A percentile compares a stretch with the other conserved stretches of the same genome.
These are phyloP conservation scores for Hirsutella minnesotensis DNA, from an alignment of 2,329 filamentous ascomycete genomes.

Conservation along the genomic window DNA sequence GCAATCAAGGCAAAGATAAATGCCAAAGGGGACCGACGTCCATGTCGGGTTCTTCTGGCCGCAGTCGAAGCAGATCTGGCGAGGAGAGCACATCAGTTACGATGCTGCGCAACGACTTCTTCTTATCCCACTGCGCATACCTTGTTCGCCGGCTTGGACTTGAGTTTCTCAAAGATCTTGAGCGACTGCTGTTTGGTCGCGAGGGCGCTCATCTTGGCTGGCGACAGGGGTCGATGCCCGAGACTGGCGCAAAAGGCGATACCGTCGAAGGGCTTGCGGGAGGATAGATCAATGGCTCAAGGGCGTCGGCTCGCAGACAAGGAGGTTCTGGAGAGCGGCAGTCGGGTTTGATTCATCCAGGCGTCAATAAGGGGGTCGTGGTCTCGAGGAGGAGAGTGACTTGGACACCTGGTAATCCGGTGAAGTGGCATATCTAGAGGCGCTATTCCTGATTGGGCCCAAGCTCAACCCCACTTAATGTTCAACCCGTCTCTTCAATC, in stretches of 20 bases:
- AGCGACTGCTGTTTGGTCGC: slow-evolving; percentile 92
- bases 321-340: not conserved
- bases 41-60: slow-evolving; percentile 95
- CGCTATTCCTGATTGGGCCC: slow-evolving; percentile 22
- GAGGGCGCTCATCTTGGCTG: slow-evolving; percentile 46
- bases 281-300: too few species aligned
- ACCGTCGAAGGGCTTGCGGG: not conserved
- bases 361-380: slow-evolving; percentile 20
- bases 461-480: not conserved
- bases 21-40: slow-evolving; percentile 94
- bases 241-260: not conserved
- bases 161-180: slow-evolving; percentile 96
- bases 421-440: slow-evolving; percentile 30
- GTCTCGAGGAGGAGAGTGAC: slow-evolving; percentile 11
- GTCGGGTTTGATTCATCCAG: not conserved
- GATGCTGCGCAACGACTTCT: not conserved
- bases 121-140: too few species aligned
- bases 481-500: not conserved
- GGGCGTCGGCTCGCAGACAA: not conserved
- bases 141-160: slow-evolving; percentile 90
- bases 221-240: not conserved
- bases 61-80: slow-evolving; percentile 94
- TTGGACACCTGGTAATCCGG: slow-evolving; percentile 10
- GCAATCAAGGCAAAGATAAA: slow-evolving; percentile 97
- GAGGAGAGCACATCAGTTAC: not conserved